Evolutionary conservation across 495 filamentous ascomycete species (phyloP), one percentile per base, ranked within the genome.

Genomic region (Hypoxylon fuscum): DNA sequence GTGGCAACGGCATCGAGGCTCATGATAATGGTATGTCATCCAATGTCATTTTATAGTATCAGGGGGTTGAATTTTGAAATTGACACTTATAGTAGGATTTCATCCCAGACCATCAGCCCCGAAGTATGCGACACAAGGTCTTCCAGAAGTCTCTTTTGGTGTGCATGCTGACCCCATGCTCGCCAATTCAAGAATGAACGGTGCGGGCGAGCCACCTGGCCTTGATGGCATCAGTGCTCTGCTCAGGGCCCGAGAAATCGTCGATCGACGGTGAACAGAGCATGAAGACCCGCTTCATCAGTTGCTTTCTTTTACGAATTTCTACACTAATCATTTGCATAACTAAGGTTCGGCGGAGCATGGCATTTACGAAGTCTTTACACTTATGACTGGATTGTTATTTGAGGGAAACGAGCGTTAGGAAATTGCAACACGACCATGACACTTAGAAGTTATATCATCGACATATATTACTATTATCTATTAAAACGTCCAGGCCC

Each of bases 151-250:
- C 21, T n/a, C 46, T 18, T 66, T 49, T 27, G 57, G 57, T 35
- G 15, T 46, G 25, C 15, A 58, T 11, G 14, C 43, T 31, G 52
- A 56, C n/a, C 29, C 45, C 10, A 8, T 41, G 34, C 20, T 43
- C 40, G 20, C 37, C 25, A 54, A 50, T 44, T 51, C 62, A 3
- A 68, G 55, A 7, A 18, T 48, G 18, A 21, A 8, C 25, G 38
- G 22, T 27, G 23, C 21, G 8, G 40, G 29, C 10, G 68, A 67
- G 1, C 47, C 40, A 1, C 47, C 40, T 31, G 69, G 62, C 17
- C 63, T 81, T n/a, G 79, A 82, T 40, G 79, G 79, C 1, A 81
- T 85, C 64, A 83, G 74, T 56, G 83, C 83, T 12, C 64, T 85
- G n/a, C 66, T 85, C 2, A 76, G 68, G 43, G 82, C 82, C 2